Evolutionary conservation across 2,329 filamentous ascomycete genomes (phyloP).

Genomic region (Xylariaceae sp.): DNA sequence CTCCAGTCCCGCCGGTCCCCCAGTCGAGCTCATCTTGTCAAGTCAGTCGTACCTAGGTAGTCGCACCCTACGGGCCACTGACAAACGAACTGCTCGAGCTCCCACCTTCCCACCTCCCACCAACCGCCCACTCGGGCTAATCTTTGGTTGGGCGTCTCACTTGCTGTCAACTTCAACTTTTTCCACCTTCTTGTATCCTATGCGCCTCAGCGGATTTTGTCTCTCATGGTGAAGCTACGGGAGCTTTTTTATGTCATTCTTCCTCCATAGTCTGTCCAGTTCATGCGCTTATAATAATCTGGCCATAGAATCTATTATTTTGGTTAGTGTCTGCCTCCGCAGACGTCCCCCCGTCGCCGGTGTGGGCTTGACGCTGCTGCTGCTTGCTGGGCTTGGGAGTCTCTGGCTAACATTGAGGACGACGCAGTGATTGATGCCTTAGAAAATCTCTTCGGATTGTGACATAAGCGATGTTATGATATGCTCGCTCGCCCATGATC

Average conservation of each 20-base stretch:
- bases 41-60: background rate
- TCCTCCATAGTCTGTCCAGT: conserved; percentile 1
- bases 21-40: conserved; percentile 8
- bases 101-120: conserved; percentile 5
- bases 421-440: conserved; percentile 38
- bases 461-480: conserved; percentile 30
- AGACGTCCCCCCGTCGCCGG: conserved; percentile 14
- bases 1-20: too few species aligned
- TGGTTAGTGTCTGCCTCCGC: conserved; percentile 28
- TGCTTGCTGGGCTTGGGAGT: conserved; percentile 15
- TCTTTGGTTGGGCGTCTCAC: conserved; percentile 31
- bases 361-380: conserved; percentile 7
- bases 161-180: conserved; percentile 25
- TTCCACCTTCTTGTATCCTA: conserved; percentile 12
- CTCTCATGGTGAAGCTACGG: conserved; percentile 23
- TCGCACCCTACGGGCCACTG: background rate
- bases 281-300: background rate
- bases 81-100: conserved; percentile 3
- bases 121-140: conserved; percentile 25
- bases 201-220: conserved; percentile 8
- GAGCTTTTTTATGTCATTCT: conserved; percentile 4
- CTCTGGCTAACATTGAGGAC: conserved; percentile 21
- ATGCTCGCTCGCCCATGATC: conserved; percentile 26
- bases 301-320: conserved; percentile 5
- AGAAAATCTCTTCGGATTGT: conserved; percentile 30